Percentiles rank a stretch among this genome's conserved stretches.
phyloP scores from a whole-genome alignment of 768 basidiomycete species.

The Tubosaeta sp. region DNA sequence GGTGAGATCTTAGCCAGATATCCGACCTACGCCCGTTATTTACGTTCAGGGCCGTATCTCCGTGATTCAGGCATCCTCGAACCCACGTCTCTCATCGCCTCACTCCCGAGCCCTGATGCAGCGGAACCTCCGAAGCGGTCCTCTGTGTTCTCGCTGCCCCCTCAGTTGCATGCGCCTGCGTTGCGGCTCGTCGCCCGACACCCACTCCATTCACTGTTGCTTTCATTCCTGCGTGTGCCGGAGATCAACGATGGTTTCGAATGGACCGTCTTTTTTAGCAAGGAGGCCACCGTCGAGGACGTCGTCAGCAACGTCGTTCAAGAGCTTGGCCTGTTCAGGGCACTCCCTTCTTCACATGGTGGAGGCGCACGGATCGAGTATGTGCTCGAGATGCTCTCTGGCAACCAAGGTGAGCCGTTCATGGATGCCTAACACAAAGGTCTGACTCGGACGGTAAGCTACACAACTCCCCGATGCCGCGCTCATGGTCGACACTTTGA shows the following conservation, averaged over 20 bases:
- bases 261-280: slow-evolving; percentile 64
- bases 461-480: slow-evolving; percentile 9
- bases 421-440: neutral
- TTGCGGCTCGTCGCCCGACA: slow-evolving; percentile 73
- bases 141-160: slow-evolving; percentile 65
- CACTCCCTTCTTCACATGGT: slow-evolving; percentile 62
- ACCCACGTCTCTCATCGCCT: slow-evolving; percentile 21
- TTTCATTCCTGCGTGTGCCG: slow-evolving; percentile 65
- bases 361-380: slow-evolving; percentile 64
- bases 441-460: slow-evolving; percentile 10
- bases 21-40: too few relatives aligned
- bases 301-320: slow-evolving; percentile 48
- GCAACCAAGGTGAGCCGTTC: slow-evolving; percentile 44
- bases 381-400: slow-evolving; percentile 60
- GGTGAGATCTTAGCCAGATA: slow-evolving; percentile 38
- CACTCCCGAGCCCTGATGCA: slow-evolving; percentile 39
- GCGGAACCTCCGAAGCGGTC: slow-evolving; percentile 47
- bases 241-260: slow-evolving; percentile 72
- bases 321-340: slow-evolving; percentile 67
- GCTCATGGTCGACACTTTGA: slow-evolving; percentile 14
- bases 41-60: slow-evolving; percentile 5
- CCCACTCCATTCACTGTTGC: slow-evolving; percentile 46
- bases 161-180: slow-evolving; percentile 60
- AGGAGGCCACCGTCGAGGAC: slow-evolving; percentile 50
- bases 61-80: slow-evolving; percentile 45